These are phyloP conservation scores for Lotmaria passim DNA, from an alignment of 208 protist species.

Conservation along the genomic window DNA sequence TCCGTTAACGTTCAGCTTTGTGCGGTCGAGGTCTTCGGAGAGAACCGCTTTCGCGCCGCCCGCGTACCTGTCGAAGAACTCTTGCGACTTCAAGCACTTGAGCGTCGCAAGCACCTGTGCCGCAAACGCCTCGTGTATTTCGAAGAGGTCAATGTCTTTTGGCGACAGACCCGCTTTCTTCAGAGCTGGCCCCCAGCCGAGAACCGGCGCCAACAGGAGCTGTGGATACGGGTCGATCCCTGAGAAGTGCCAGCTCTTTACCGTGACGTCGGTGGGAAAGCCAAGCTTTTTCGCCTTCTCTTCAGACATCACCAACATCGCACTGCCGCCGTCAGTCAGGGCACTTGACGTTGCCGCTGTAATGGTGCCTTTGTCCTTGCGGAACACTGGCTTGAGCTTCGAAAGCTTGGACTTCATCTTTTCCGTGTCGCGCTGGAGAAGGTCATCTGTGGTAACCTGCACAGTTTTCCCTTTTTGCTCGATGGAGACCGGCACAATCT, in stretches of 20 bases:
- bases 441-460: slow-evolving; percentile 62
- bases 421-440: slow-evolving; percentile 66
- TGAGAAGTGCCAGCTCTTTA: slow-evolving; percentile 76
- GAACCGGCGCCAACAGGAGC: slow-evolving; percentile 82
- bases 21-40: slow-evolving; percentile 57
- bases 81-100: slow-evolving; percentile 64
- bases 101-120: slow-evolving; percentile 87
- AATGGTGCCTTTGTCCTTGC: slow-evolving; percentile 78
- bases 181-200: slow-evolving; percentile 76
- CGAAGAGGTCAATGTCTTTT: slow-evolving; percentile 86
- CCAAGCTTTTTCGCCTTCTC: slow-evolving; percentile 79
- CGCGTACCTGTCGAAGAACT: slow-evolving; percentile 75
- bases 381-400: slow-evolving; percentile 76
- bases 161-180: slow-evolving; percentile 70
- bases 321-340: slow-evolving; percentile 83
- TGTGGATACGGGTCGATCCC: slow-evolving; percentile 90
- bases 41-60: slow-evolving; percentile 39
- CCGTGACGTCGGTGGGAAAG: slow-evolving; percentile 66
- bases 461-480: slow-evolving; percentile 47
- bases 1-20: slow-evolving; percentile 85
- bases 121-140: slow-evolving; percentile 92
- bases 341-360: slow-evolving; percentile 80
- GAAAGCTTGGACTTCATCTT: slow-evolving; percentile 72
- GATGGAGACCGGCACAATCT: slow-evolving; percentile 65
- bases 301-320: slow-evolving; percentile 88